Evolutionary conservation across 1,284 basidiomycete species (phyloP).

Genomic region (Ceratobasidium sp.): DNA sequence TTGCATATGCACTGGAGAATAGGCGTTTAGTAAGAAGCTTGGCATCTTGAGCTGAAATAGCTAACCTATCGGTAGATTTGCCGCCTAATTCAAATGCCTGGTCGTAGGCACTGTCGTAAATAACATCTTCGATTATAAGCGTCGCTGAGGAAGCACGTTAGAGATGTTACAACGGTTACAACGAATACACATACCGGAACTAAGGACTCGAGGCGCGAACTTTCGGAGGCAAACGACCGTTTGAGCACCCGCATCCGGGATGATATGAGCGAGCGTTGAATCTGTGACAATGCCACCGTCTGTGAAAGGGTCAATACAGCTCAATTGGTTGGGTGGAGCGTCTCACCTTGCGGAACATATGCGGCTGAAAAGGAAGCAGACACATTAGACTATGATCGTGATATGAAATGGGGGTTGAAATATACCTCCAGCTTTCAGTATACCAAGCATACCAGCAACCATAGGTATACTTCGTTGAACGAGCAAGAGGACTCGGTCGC

Average conservation of each 20-base stretch:
- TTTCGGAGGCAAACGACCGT: slow-evolving; percentile 64
- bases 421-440: slow-evolving; percentile 67
- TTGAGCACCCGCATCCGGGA: slow-evolving; percentile 63
- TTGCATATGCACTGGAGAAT: slow-evolving; percentile 67
- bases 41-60: slow-evolving; percentile 49
- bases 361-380: slow-evolving; percentile 52
- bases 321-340: background rate
- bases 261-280: slow-evolving; percentile 66
- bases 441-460: slow-evolving; percentile 68
- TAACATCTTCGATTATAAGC: slow-evolving; percentile 61
- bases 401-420: slow-evolving; percentile 1
- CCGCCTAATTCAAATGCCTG: slow-evolving; percentile 52
- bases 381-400: background rate
- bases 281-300: slow-evolving; percentile 71
- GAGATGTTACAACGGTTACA: slow-evolving; percentile 54
- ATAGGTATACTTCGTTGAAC: slow-evolving; percentile 68
- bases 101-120: slow-evolving; percentile 51
- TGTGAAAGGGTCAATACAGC: slow-evolving; percentile 49
- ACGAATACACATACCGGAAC: slow-evolving; percentile 45
- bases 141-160: slow-evolving; percentile 10
- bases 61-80: slow-evolving; percentile 26
- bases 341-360: slow-evolving; percentile 62
- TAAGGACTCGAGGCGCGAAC: slow-evolving; percentile 62
- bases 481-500: slow-evolving; percentile 67
- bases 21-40: slow-evolving; percentile 52